Base-by-base conservation (phyloP, 1,284 basidiomycete genomes). In the Marasmius oreades region DNA sequence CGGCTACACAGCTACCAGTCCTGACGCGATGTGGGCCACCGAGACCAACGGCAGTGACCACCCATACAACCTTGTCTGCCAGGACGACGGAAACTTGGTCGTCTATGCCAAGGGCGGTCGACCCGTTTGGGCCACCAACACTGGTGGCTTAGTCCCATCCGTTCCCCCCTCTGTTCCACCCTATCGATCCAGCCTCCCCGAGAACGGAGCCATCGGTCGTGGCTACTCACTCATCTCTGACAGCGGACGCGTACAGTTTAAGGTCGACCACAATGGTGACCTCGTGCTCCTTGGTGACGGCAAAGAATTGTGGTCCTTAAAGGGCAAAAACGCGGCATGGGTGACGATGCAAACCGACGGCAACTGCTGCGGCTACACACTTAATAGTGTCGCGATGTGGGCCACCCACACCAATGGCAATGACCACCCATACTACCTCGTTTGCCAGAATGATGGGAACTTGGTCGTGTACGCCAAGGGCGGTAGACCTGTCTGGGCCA, bases 331-430 rank as follows among this genome's bases (percentile, higher is more conserved):
- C 48, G n/a, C 18, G 1, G 6, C 11, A 14, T 33, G 14, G 7
- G 48, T 51, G 12, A 51, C 12, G 28, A 51, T 51, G 48, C 48
- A 51, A 20, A 16, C 5, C 10, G 48, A 51, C 28, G 48, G 48
- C 1, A 51, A 51, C 28, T 51, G 48, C 48, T 5, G 5, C 28
- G 48, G 24, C 1, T 51, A 51, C 34, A 33, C 4, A 10, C 1
- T 4, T 7, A 16, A 18, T 26, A 11, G 6, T 42, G 12, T 20
- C 10, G 48, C 28, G 28, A 4, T 31, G 28, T 31, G 28, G 4
- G 28, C 5, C 28, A 31, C 28, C 5, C 5, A 31, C 10, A 31
- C 28, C 28, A 31, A 10, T 31, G 28, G 28, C 5, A n/a, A n/a
- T n/a, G n/a, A n/a, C n/a, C 10, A 31, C 28, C 28, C 4, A 31